Percentiles rank a stretch among this genome's conserved stretches.
Conservation (phyloP, 768 basidiomycete genomes). For the Lactarius pseudohatsudake region DNA sequence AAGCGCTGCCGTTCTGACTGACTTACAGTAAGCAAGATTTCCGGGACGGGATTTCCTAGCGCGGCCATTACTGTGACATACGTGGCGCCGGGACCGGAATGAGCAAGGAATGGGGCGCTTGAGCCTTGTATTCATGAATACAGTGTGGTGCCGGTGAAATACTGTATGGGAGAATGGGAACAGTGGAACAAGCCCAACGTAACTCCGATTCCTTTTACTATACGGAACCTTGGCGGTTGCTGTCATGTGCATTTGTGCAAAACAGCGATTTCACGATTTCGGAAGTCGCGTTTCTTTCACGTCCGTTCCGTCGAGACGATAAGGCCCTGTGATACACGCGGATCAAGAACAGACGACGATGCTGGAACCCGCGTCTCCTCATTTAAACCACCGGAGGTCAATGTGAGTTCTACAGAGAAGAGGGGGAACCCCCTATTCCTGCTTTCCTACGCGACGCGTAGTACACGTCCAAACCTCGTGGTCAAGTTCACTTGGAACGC, state of each 20-base stretch:
- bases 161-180: not conserved
- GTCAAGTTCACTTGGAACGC: not conserved
- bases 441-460: slow-evolving; percentile 2
- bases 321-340: not conserved
- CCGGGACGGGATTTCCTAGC: no score
- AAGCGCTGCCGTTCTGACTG: no score
- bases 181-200: not conserved
- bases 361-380: slow-evolving; percentile 4
- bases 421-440: not conserved
- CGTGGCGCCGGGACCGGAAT: no score
- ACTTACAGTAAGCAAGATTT: no score
- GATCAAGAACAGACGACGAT: not conserved
- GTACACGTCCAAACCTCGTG: slow-evolving; percentile 10
- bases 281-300: not conserved
- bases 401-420: not conserved
- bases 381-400: not conserved
- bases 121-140: not conserved
- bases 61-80: no score
- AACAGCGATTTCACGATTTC: not conserved
- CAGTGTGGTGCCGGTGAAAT: not conserved
- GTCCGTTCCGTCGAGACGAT: not conserved
- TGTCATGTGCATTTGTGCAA: not conserved
- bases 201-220: not conserved
- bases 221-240: not conserved
- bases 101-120: no score